phyloP scores from a whole-genome alignment of 768 basidiomycete genomes.

The Rhizopogon sp. region DNA sequence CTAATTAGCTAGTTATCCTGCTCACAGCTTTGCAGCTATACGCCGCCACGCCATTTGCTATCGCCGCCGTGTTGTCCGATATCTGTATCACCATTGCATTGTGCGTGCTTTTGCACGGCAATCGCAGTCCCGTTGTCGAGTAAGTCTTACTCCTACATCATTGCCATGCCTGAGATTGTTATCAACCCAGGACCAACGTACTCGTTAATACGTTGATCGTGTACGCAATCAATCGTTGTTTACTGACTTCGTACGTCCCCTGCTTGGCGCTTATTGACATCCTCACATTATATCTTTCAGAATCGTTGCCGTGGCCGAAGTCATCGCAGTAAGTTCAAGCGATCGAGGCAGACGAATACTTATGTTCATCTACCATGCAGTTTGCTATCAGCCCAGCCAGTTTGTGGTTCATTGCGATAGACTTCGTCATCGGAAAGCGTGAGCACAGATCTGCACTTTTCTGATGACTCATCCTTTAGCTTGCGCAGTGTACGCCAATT shows the following conservation, averaged over 20 bases:
- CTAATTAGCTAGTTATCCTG: neutral
- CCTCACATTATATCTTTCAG: conserved; percentile 3
- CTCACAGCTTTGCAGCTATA: conserved; percentile 22
- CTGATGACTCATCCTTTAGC: neutral
- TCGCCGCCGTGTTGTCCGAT: conserved; percentile 41
- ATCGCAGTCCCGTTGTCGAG: conserved; percentile 32
- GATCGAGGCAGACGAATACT: neutral
- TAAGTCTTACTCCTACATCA: conserved; percentile 7
- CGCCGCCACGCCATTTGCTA: conserved; percentile 39
- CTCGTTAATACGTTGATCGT: conserved; percentile 39
- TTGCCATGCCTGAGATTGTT: neutral
- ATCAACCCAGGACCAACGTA: conserved; percentile 32
- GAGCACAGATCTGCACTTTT: conserved; percentile 6
- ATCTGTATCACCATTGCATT: conserved; percentile 37
- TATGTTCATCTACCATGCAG: conserved; percentile 9
- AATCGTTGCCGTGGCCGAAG: conserved; percentile 15
- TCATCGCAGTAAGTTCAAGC: conserved; percentile 12
- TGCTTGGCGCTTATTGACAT: neutral
- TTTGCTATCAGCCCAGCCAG: conserved; percentile 38
- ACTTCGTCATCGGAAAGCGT: conserved; percentile 47
- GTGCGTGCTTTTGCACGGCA: conserved; percentile 37
- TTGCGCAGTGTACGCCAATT: conserved; percentile 40
- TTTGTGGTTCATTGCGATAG: conserved; percentile 43
- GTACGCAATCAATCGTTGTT: conserved; percentile 46
- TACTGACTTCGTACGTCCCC: conserved; percentile 39